These are phyloP conservation scores for Sarocladium kiliense DNA, from an alignment of 2,329 filamentous ascomycete species.

Conservation along the genomic window DNA sequence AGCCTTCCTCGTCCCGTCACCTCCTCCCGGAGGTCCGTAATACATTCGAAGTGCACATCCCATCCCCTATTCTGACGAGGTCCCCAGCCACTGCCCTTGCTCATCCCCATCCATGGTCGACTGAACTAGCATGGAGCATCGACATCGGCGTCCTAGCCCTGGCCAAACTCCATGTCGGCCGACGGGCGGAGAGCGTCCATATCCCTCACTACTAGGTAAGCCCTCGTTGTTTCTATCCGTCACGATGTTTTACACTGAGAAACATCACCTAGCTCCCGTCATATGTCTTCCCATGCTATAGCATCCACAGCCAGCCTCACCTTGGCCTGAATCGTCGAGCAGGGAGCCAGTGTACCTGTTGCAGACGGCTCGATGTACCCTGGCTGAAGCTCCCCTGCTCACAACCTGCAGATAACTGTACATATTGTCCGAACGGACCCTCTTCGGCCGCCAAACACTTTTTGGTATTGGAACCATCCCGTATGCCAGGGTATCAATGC, in stretches of 20 bases:
- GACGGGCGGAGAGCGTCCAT: background rate
- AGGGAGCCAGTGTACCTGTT: no score
- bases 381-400: background rate
- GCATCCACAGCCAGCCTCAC: background rate
- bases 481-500: background rate
- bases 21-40: background rate
- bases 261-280: background rate
- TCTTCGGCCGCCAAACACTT: background rate
- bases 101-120: background rate
- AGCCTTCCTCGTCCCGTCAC: background rate
- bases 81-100: conserved; percentile 1
- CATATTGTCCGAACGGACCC: conserved; percentile 2
- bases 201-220: background rate
- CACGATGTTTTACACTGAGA: background rate
- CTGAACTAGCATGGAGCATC: background rate
- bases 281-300: background rate
- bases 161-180: background rate
- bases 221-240: background rate
- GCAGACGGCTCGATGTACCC: background rate
- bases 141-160: background rate
- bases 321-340: background rate
- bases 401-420: background rate
- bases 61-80: conserved; percentile 4
- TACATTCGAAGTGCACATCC: background rate
- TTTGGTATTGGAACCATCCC: background rate